Base-by-base conservation (phyloP, 2,329 filamentous ascomycete species). In the Ascochyta lentis region DNA sequence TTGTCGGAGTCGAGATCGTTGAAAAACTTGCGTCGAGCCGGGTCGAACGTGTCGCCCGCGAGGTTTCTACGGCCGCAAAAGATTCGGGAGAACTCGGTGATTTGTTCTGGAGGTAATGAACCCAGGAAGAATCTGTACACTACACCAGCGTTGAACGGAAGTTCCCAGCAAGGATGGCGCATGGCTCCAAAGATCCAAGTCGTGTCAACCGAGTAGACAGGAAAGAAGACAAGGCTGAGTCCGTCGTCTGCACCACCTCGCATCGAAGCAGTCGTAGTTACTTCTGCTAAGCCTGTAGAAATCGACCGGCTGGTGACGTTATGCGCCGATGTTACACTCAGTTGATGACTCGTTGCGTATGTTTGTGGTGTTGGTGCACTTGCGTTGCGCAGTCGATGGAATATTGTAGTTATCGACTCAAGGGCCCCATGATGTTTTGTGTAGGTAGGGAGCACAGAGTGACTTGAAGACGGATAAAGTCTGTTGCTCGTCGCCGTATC, bases 321-420 rank as follows among this genome's bases (percentile, higher is more conserved):
- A 15, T 19, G 29, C 19, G 15, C 26, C 24, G 26, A 10, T 2
- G 24, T 9, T 29, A 19, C 3, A 8, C 4, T 37, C 16, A 15
- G 33, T 4, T 26, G 35, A 4, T 22, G 26, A 12, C 35, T 37
- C 19, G 29, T 24, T 23, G 15, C 15, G 8, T 22, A 8, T 29
- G 37, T 35, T 6, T 24, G 37, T n/a, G 54, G 26, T 31, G 42
- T 26, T 2, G 60, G 57, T 3, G 49, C 46, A 19, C 60, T 64
- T 9, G 54, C 47, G 34, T 55, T 58, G 16, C 59, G 61, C n/a
- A 56, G 16, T 16, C 59, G 57, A 13, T 45, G 49, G 6, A 48
- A 12, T 5, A 40, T 56, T n/a, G 34, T 42, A 22, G 57, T 49
- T 31, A 44, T 47, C 22, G 39, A 56, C 4, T 51, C 54, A n/a